Base-by-base conservation (phyloP, 169 alveolate genomes). In the Plasmodium vinckei region DNA sequence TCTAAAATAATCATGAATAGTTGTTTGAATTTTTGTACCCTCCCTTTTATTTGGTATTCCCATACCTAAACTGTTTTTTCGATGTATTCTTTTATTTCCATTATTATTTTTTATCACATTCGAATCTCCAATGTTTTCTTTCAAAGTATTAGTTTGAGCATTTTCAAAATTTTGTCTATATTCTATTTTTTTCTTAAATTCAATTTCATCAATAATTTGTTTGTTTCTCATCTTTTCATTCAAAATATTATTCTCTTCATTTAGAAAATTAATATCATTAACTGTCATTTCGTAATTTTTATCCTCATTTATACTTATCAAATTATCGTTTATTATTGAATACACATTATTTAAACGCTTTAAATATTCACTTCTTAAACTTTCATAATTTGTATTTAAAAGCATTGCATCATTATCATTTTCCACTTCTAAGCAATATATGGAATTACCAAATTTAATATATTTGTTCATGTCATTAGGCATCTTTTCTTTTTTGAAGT, bases 281-380 rank as follows among this genome's bases (percentile, higher is more conserved):
- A 15, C 51, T 42, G 1, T 44, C 10, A 12, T 21, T 13, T 44
- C 75, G 33, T 49, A 10, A 9, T 53, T 53, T 23, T 53, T 49
- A 54, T 67, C 33, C 21, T 5, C 63, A 2, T 82, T 54, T 4
- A 46, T 21, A 82, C 33, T 23, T 53, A 67, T 67, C 61, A 82
- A 67, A 67, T 67, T 67, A 47, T 82, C 90, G 49, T 67, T 56
- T 67, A 82, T 51, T 65, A 82, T 46, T 27, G 51, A 13, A 39
- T 82, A 82, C 9, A 82, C 65, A 65, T 82, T 57, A 67, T 82
- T 56, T 61, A 82, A 82, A 54, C 68, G 53, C 5, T 25, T 67
- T 42, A 82, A 13, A 27, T 82, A 82, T 17, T 33, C 56, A 25
- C 63, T 54, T 60, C 39, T 82, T 27, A 57, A 19, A 13, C 33